Evolutionary conservation across 2,329 filamentous ascomycete species (phyloP), one percentile per base, ranked within the genome.

Genomic region (Ophiostoma fasciatum): DNA sequence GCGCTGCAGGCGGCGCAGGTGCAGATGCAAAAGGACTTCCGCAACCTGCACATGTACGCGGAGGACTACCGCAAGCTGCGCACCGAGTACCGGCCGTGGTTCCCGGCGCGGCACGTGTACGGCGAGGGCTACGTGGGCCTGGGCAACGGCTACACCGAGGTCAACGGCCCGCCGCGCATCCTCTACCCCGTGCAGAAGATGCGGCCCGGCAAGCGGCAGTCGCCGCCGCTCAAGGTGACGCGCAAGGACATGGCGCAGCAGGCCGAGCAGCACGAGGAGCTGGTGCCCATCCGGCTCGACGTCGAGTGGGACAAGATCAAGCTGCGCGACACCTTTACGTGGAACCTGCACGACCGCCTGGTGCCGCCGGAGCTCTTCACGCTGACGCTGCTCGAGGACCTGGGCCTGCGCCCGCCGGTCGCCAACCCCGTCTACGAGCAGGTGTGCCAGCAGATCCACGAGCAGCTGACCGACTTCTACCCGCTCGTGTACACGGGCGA

Each of bases 281-380:
- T 98, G 36, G 82, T 96, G 1, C 90, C 90, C 3, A 71, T 98
- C 45, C 74, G 90, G 32, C 61, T 98, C 37, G 90, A 98, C 49
- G 82, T 96, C 33, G 90, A 98, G 51, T 82, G 82, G 70, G 88
- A 96, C 46, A 94, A 93, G 61, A 74, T 96, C 48, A 90, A 90
- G 58, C 67, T 98, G 42, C 81, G 90, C 54, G 90, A 98, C 57
- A 96, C 90, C 1, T 94, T 98, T 48, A 96, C 90, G 4, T 98
- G 88, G 87, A 98, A 98, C 56, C 67, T 96, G 25, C 83, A 94
- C 59, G 90, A 98, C 54, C 78, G 87, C 40, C 69, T 90, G 11
- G 72, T 92, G 4, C 68, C 74, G 17, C 73, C 78, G 15, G 80
- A 93, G 39, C 57, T 90, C 10, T 96, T 96, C 54, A 82, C 87